phyloP scores from a whole-genome alignment of 805 yeast species.

The Lachancea meyersii region DNA sequence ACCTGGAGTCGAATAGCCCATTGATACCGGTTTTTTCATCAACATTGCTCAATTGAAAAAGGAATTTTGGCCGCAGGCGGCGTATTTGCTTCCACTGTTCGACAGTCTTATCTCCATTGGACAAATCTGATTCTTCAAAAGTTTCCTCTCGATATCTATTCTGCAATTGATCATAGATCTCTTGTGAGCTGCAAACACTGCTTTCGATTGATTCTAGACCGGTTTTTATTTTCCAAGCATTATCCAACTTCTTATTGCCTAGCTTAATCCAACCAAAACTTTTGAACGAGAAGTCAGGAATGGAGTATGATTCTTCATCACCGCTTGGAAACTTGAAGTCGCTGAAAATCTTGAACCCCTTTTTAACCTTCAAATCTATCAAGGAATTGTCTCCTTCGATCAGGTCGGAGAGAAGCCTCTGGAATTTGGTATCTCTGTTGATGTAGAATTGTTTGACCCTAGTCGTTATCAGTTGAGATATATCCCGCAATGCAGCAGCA shows the following conservation, averaged over 20 bases:
- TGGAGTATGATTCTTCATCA: not conserved
- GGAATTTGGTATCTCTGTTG: slow-evolving; percentile 21
- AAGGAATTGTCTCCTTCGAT: slow-evolving; percentile 14
- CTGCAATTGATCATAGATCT: slow-evolving; percentile 15
- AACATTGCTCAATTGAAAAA: slow-evolving; percentile 36
- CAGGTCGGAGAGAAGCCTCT: slow-evolving; percentile 12
- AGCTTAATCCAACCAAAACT: slow-evolving; percentile 28
- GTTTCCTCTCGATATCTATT: slow-evolving; percentile 11
- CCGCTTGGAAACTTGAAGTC: slow-evolving; percentile 11
- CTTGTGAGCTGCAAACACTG: slow-evolving; percentile 19
- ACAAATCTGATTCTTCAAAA: not conserved
- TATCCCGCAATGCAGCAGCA: not conserved
- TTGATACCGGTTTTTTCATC: slow-evolving; percentile 33
- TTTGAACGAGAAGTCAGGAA: slow-evolving; percentile 16
- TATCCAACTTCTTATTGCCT: slow-evolving; percentile 30
- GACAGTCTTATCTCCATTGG: slow-evolving; percentile 19
- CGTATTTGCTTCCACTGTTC: slow-evolving; percentile 42
- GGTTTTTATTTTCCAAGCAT: slow-evolving; percentile 36
- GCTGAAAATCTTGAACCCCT: slow-evolving; percentile 23
- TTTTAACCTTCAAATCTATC: slow-evolving; percentile 17
- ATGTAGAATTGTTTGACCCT: slow-evolving; percentile 21
- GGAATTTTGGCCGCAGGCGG: slow-evolving; percentile 33
- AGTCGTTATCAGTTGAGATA: not conserved
- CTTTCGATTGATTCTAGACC: slow-evolving; percentile 34
- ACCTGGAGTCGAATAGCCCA: slow-evolving; percentile 34